Evolutionary conservation across 768 basidiomycete species (phyloP).

Genomic region (Ramaria sp.): DNA sequence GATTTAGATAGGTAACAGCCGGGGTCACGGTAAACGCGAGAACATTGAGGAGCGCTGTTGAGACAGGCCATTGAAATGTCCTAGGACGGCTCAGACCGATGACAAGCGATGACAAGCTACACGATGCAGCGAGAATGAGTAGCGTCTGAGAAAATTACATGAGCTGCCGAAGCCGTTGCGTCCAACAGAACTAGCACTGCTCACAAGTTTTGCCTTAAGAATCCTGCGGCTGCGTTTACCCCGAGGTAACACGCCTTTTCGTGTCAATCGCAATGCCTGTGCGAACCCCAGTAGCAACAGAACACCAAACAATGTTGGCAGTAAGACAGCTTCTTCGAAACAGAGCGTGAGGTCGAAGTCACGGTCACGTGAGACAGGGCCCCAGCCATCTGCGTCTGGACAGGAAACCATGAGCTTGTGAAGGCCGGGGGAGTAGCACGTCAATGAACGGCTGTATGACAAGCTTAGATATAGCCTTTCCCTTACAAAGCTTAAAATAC

Average conservation of each 20-base stretch:
- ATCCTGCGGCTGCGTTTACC: conserved; percentile 31
- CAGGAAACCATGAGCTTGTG: neutral
- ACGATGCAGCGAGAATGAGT: conserved; percentile 34
- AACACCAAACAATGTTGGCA: conserved; percentile 40
- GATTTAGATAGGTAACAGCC: conserved; percentile 53
- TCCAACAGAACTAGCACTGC: conserved; percentile 17
- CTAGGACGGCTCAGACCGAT: conserved; percentile 25
- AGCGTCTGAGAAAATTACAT: conserved; percentile 29
- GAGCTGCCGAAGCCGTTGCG: neutral
- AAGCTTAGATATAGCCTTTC: neutral
- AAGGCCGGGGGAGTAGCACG: neutral
- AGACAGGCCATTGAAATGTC: conserved; percentile 31
- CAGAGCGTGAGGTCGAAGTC: conserved; percentile 74
- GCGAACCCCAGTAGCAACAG: conserved; percentile 34
- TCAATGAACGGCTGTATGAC: neutral
- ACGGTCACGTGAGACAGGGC: conserved; percentile 42
- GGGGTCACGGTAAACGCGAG: conserved; percentile 38
- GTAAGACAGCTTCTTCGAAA: conserved; percentile 63
- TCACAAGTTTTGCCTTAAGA: conserved; percentile 56
- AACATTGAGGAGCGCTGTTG: conserved; percentile 49
- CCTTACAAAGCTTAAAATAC: no score
- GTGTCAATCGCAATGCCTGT: conserved; percentile 23
- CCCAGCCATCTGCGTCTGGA: conserved; percentile 47
- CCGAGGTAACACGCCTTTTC: neutral
- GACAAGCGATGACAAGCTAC: conserved; percentile 34